Percentiles rank a stretch among this genome's conserved stretches.
Conservation (phyloP, 345 rosid genomes). For the Zanthoxylum bungeanum region DNA sequence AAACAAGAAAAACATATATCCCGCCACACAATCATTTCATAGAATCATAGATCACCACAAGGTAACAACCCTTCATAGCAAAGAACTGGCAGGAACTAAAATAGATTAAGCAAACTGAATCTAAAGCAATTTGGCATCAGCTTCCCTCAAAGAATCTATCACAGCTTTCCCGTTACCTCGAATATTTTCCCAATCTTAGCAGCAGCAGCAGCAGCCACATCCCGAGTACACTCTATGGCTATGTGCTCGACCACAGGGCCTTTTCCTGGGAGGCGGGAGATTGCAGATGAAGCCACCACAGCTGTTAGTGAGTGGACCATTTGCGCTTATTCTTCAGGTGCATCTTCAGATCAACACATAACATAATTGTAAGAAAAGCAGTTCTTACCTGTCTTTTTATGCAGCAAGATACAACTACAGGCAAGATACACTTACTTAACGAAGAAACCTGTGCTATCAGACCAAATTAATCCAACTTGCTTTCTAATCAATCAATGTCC, state of each 20-base stretch:
- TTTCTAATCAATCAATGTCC: background rate
- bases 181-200: slow-evolving; percentile 78
- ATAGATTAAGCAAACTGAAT: too few species aligned
- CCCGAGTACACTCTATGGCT: slow-evolving; percentile 57
- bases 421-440: too few species aligned
- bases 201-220: slow-evolving; percentile 84
- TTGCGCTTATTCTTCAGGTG: slow-evolving; percentile 81
- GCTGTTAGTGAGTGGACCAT: slow-evolving; percentile 78
- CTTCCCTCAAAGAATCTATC: slow-evolving; percentile 65
- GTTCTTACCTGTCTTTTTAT: too few species aligned
- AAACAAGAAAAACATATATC: too few species aligned
- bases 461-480: background rate
- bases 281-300: slow-evolving; percentile 70
- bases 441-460: background rate
- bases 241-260: slow-evolving; percentile 54
- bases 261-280: slow-evolving; percentile 87
- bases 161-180: slow-evolving; percentile 88
- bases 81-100: too few species aligned
- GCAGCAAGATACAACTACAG: too few species aligned
- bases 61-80: too few species aligned
- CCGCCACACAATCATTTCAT: too few species aligned
- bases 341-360: too few species aligned
- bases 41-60: too few species aligned
- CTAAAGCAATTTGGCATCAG: slow-evolving; percentile 59
- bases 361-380: too few species aligned